These are phyloP conservation scores for Jaenimonas drosophilae DNA, from an alignment of 208 protist species.

Conservation along the genomic window DNA sequence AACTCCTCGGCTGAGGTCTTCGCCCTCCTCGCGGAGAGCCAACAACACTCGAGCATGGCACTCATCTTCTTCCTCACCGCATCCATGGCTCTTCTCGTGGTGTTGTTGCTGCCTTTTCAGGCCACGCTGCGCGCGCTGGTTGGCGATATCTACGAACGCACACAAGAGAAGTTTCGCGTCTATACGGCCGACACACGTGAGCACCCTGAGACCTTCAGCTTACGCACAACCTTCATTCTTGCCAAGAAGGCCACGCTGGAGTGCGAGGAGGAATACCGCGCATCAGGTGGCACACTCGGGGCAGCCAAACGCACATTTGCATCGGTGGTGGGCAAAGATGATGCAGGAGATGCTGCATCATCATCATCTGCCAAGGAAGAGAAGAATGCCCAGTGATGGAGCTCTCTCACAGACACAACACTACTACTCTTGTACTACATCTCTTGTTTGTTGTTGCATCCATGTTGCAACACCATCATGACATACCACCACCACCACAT, in stretches of 20 bases:
- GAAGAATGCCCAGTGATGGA: too few species aligned
- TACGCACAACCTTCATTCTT: slow-evolving; percentile 33
- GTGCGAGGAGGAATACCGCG: slow-evolving; percentile 38
- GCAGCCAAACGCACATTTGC: too few species aligned
- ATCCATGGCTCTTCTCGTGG: slow-evolving; percentile 17
- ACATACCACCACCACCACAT: too few species aligned
- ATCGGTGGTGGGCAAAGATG: too few species aligned
- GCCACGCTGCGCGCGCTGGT: slow-evolving; percentile 8
- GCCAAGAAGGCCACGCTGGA: slow-evolving; percentile 52
- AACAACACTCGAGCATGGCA: slow-evolving; percentile 18
- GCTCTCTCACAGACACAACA: too few species aligned
- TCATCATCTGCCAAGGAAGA: too few species aligned
- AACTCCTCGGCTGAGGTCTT: slow-evolving; percentile 20
- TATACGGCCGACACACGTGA: slow-evolving; percentile 18
- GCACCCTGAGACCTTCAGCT: slow-evolving; percentile 14
- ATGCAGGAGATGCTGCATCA: too few species aligned
- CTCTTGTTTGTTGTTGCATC: too few species aligned
- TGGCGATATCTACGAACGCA: slow-evolving; percentile 26
- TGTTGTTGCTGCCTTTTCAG: slow-evolving; percentile 33
- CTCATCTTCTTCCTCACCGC: slow-evolving; percentile 15
- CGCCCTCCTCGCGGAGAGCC: slow-evolving; percentile 19
- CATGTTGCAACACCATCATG: too few species aligned
- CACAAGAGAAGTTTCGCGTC: slow-evolving; percentile 22
- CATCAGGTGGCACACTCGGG: slow-evolving; percentile 22
- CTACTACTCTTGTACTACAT: too few species aligned